Conservation (phyloP, 164 flowering plant species). For the Warburgia ugandensis region DNA sequence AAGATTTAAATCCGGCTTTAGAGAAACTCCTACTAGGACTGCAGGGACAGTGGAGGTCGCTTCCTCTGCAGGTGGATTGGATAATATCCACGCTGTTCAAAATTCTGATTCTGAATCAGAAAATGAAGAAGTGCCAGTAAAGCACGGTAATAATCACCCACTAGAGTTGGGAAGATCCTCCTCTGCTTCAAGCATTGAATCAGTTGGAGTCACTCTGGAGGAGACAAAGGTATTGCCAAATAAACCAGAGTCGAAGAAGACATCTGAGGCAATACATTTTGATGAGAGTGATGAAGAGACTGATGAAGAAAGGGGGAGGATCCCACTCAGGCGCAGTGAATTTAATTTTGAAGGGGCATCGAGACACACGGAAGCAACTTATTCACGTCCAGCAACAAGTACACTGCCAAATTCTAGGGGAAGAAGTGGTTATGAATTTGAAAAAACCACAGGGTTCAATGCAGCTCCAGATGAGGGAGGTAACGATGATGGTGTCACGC, state of each 20-base stretch:
- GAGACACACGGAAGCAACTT: not conserved
- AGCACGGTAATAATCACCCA: not conserved
- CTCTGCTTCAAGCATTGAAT: not conserved
- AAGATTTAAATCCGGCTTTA: conserved; percentile 7
- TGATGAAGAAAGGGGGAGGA: not conserved
- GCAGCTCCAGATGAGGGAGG: not conserved
- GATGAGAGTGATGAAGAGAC: conserved; percentile 31
- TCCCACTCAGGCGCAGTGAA: not conserved
- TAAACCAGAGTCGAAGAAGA: conserved; percentile 9
- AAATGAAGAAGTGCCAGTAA: not conserved
- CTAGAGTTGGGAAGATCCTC: not conserved
- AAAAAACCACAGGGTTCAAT: conserved; percentile 1
- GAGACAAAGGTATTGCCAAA: no score
- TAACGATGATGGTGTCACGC: not conserved
- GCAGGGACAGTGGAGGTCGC: not conserved
- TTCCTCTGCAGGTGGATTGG: conserved; percentile 2
- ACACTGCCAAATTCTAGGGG: not conserved
- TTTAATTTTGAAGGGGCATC: conserved; percentile 1
- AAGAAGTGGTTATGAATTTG: not conserved
- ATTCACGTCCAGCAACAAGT: not conserved
- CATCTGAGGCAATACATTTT: conserved; percentile 23
- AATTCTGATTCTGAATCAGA: conserved; percentile 1
- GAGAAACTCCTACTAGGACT: conserved; percentile 14
- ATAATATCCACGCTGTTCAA: conserved; percentile 8
- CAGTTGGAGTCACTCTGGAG: not conserved